These are phyloP conservation scores for Exophiala dermatitidis DNA, from an alignment of 2,329 filamentous ascomycete genomes.

Conservation along the genomic window DNA sequence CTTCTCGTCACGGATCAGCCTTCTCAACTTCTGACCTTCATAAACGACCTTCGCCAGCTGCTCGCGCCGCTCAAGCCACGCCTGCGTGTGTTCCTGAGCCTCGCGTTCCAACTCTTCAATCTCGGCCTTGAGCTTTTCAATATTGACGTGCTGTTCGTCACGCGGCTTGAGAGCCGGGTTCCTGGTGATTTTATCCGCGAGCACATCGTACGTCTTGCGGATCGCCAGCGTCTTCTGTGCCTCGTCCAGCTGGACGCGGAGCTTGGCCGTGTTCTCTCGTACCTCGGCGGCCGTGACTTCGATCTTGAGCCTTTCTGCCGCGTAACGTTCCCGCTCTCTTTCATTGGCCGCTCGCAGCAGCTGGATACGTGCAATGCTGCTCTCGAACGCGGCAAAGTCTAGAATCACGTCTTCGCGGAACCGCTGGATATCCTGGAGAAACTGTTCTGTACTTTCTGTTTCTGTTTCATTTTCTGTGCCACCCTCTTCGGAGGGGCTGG, in stretches of 20 bases:
- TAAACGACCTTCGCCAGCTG: constrained; percentile 86
- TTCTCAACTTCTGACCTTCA: constrained; percentile 77
- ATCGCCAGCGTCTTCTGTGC: constrained; percentile 67
- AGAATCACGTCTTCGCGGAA: constrained; percentile 77
- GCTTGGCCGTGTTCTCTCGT: constrained; percentile 62
- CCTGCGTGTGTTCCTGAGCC: constrained; percentile 69
- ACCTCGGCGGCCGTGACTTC: constrained; percentile 70
- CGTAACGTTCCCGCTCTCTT: constrained; percentile 75
- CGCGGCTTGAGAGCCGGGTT: constrained; percentile 72
- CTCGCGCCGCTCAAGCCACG: constrained; percentile 75
- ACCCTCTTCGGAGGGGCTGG: constrained; percentile 52
- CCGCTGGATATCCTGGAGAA: constrained; percentile 48
- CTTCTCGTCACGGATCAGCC: constrained; percentile 88
- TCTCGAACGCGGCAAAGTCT: constrained; percentile 84
- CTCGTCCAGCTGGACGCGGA: constrained; percentile 68
- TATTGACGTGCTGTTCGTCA: constrained; percentile 71
- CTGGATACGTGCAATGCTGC: constrained; percentile 71
- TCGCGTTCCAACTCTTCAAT: constrained; percentile 81
- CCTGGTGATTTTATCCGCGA: constrained; percentile 77
- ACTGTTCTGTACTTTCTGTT: constrained; percentile 20
- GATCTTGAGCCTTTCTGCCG: constrained; percentile 71
- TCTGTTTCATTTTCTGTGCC: constrained; percentile 33
- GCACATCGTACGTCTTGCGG: constrained; percentile 78
- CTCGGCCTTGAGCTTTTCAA: constrained; percentile 78
- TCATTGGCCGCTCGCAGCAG: constrained; percentile 77